Conservation (phyloP, 78 protist species). For the Cavenderia fasciculata region DNA sequence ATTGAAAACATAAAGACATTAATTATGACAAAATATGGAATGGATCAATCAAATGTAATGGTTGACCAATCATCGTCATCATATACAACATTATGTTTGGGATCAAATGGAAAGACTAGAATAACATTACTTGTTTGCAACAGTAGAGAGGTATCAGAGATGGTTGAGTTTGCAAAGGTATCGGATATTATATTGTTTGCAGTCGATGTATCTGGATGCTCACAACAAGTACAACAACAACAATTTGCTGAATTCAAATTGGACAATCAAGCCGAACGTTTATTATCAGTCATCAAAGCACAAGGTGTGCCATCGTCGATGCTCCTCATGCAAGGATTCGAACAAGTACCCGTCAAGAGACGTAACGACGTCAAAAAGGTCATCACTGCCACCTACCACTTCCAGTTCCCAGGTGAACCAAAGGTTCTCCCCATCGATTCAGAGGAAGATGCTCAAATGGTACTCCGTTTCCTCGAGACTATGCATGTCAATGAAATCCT, state of each 20-base stretch:
- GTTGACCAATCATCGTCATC: background rate
- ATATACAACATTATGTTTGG: background rate
- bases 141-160: background rate
- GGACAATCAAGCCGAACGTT: constrained; percentile 30
- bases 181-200: constrained; percentile 74
- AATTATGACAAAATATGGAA: constrained; percentile 6
- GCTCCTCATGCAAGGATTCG: constrained; percentile 69
- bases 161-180: constrained; percentile 42
- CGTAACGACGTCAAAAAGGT: constrained; percentile 61
- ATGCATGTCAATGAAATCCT: constrained; percentile 35
- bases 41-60: background rate
- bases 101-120: constrained; percentile 45
- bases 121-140: constrained; percentile 8
- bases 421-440: constrained; percentile 82
- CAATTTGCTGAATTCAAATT: background rate
- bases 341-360: constrained; percentile 47
- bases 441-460: constrained; percentile 22
- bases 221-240: no score
- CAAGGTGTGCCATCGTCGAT: constrained; percentile 86
- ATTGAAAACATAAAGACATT: constrained; percentile 1
- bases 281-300: constrained; percentile 71
- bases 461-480: constrained; percentile 22
- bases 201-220: no score
- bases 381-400: constrained; percentile 30
- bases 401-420: constrained; percentile 80